Base-by-base conservation (phyloP, 768 basidiomycete genomes). In the Leccinum disarticulatum region DNA sequence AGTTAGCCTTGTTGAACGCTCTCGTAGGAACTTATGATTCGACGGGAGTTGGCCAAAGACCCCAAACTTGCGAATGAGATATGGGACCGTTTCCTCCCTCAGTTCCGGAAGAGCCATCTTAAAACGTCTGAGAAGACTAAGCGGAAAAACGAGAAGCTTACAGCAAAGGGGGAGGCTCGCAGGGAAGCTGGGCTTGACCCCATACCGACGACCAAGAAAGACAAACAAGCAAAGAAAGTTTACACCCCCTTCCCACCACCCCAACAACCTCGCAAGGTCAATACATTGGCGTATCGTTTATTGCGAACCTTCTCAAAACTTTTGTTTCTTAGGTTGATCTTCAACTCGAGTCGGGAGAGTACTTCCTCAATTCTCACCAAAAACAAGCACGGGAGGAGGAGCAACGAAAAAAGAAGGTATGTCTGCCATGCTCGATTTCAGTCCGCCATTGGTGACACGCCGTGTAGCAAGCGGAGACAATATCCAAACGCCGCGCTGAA, bases 231-330 rank as follows among this genome's bases (percentile, higher is more conserved):
- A 66, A 96, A 95, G 85, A 96, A 96, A 73, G 81, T 87, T 15
- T 98, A 98, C 75, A 98, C 97, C n/a, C 97, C 97, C 2, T 99
- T 98, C 85, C 97, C 97, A 38, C 97, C 97, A 33, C 79, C 95
- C 8, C 97, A 98, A 70, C 81, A 85, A 59, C 96, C 95, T 38
- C 87, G 93, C 66, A 98, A 98, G 82, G 92, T 92, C 43, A 46
- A 46, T 19, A 46, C 11, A 66, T 56, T 74, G 53, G 1, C n/a
- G 38, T 51, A 1, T 46, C 55, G 10, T 38, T 28, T 33, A 50
- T 15, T 38, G 28, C 13, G 22, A 33, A 60, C 15, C 3, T 52
- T 55, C 56, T 68, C 41, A 68, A 13, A 13, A 11, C 19, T 43
- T 33, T 62, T 31, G 30, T 41, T 53, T 43, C 7, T 19, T 60